These are phyloP conservation scores for Astrothelium macrocarpum DNA, from an alignment of 495 filamentous ascomycete genomes.

Conservation along the genomic window DNA sequence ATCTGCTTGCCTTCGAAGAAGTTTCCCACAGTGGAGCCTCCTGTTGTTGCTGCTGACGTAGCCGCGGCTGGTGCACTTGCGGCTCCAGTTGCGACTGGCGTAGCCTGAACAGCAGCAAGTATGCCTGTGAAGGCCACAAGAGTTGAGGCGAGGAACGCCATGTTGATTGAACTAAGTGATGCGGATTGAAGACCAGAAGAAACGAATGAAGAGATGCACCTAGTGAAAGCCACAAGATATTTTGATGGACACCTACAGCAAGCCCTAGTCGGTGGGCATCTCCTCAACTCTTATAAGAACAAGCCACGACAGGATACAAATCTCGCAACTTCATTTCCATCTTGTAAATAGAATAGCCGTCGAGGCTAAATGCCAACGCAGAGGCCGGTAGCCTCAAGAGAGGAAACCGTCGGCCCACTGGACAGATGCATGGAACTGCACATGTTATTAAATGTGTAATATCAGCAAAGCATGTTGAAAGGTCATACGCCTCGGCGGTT, in stretches of 20 bases:
- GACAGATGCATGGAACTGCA: not conserved
- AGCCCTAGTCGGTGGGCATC: not conserved
- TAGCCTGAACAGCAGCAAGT: not conserved
- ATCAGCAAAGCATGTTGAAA: not conserved
- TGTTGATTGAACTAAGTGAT: not conserved
- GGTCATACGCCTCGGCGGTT: not conserved
- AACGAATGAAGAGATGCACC: not conserved
- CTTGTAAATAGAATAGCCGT: not conserved
- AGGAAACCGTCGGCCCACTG: not conserved
- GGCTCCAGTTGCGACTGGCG: not conserved
- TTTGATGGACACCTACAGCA: not conserved
- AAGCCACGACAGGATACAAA: not conserved
- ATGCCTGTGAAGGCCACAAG: not conserved
- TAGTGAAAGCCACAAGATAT: not conserved
- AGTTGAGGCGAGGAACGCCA: not conserved
- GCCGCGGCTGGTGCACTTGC: not conserved
- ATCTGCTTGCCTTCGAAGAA: conserved; percentile 44
- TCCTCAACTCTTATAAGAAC: not conserved
- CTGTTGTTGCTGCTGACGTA: not conserved
- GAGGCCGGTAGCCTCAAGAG: not conserved
- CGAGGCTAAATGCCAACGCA: not conserved
- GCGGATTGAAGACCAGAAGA: not conserved
- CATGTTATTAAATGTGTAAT: not conserved
- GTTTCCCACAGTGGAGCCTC: conserved; percentile 32
- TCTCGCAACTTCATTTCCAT: not conserved